Conservation (phyloP, 306 rosid genomes). For the Sesbania bispinosa region DNA sequence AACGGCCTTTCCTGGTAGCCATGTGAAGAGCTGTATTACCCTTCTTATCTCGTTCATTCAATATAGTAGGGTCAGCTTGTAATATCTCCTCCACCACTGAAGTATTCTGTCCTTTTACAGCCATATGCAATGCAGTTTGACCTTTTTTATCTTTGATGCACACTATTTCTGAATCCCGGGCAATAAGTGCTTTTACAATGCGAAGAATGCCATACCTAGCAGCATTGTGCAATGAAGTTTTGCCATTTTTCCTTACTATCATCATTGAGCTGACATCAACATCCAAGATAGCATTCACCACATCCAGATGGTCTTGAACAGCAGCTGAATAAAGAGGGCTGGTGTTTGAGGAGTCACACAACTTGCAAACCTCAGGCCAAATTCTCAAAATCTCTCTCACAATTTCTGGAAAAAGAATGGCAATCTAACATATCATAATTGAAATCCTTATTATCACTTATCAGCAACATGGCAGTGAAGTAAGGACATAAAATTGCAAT, state of each 20-base stretch:
- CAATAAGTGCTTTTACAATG: conserved; percentile 60
- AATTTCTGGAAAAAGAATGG: conserved; percentile 54
- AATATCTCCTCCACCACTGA: conserved; percentile 69
- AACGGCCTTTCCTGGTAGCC: conserved; percentile 84
- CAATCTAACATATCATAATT: conserved; percentile 1
- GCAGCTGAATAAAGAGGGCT: conserved; percentile 97
- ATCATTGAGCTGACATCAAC: conserved; percentile 55
- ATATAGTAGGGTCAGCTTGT: conserved; percentile 45
- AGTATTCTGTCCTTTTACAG: conserved; percentile 73
- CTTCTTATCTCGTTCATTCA: conserved; percentile 86
- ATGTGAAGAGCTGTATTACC: conserved; percentile 88
- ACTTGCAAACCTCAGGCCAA: conserved; percentile 74
- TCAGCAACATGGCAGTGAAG: background rate
- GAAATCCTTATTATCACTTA: background rate
- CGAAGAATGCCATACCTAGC: conserved; percentile 65
- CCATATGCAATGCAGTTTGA: conserved; percentile 97
- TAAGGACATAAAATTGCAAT: background rate
- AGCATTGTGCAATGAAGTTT: conserved; percentile 83
- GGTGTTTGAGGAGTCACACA: conserved; percentile 69
- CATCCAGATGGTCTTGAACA: conserved; percentile 64
- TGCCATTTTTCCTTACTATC: conserved; percentile 90
- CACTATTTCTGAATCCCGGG: conserved; percentile 58
- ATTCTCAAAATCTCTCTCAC: conserved; percentile 57
- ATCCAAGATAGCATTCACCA: conserved; percentile 81
- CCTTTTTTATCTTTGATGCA: conserved; percentile 79